Evolutionary conservation across 1,139 yeast genomes (phyloP), one percentile per base, ranked within the genome.

Genomic region (Candida dubliniensis): DNA sequence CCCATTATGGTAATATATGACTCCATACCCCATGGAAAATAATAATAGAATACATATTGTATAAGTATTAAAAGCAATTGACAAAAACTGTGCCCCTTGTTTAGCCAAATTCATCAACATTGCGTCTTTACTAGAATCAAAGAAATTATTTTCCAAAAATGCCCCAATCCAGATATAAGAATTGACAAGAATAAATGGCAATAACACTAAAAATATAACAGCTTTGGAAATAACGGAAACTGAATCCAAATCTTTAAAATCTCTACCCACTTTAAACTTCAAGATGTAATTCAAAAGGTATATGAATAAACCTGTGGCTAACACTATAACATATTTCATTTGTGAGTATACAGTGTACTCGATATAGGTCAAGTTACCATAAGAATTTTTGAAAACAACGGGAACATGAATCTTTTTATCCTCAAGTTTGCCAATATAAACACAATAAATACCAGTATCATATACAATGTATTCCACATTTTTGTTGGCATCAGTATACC

Each of bases 21-120:
- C 72, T 1, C 76, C 76, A 44, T 63, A 68, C 0, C 76, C 76
- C 74, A 68, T 68, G 34, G 71, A 50, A 47, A 70, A 67, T 29
- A 68, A 44, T 31, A 67, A 58, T n/a, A 59, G 43, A 33, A 57
- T 48, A 40, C 50, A 58, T 7, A 46, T 35, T 6, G 44, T 23
- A 18, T 54, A 46, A 12, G 43, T 31, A 8, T 26, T 26, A 15
- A 36, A 46, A 24, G 46, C 38, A 11, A 27, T 43, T 24, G 25
- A 35, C 10, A 47, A 37, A 23, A 48, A 31, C 8, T 32, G 31
- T 9, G 42, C 31, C 11, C 42, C 9, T 24, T 41, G 40, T 4
- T 31, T 1, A 12, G 39, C 39, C 8, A 34, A 18, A 7, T 30
- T 8, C 8, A 31, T 18, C 42, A 51, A 24, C 41, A 41, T 11